A percentile compares a stretch with the other conserved stretches of the same genome.
These are phyloP conservation scores for Apiotrichum veenhuisii DNA, from an alignment of 1,284 basidiomycete species.

Conservation along the genomic window DNA sequence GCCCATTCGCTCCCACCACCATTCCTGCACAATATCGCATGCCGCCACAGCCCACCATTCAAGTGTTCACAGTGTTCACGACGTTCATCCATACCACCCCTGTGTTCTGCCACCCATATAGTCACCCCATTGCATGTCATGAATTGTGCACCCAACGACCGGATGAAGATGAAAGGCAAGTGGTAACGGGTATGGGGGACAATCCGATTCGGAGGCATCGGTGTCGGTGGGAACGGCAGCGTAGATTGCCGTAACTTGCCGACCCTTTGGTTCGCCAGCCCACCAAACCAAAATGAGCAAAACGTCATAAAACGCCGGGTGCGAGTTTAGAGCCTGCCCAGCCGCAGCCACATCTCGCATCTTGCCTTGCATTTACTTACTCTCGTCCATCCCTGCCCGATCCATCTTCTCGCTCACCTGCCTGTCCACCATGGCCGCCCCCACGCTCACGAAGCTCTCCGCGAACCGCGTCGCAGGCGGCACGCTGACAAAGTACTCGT, in stretches of 20 bases:
- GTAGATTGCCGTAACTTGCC: too few species aligned
- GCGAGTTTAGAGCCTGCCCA: too few species aligned
- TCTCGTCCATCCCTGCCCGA: background rate
- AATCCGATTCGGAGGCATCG: too few species aligned
- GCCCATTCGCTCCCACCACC: too few species aligned
- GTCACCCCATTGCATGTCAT: background rate
- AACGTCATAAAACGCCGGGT: too few species aligned
- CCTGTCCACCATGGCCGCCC: conserved; percentile 43
- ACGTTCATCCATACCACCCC: background rate
- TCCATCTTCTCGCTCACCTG: background rate
- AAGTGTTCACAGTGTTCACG: background rate
- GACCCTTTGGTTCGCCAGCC: too few species aligned
- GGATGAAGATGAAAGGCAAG: too few species aligned
- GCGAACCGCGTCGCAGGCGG: conserved; percentile 76
- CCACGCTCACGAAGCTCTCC: conserved; percentile 69
- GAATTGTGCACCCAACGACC: background rate
- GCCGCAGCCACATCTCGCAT: background rate
- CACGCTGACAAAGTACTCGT: conserved; percentile 78
- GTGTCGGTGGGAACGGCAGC: too few species aligned
- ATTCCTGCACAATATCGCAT: too few species aligned
- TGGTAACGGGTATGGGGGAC: too few species aligned
- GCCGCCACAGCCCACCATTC: too few species aligned
- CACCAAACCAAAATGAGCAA: too few species aligned
- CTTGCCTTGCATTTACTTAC: background rate
- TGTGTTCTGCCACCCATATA: background rate